Evolutionary conservation across 768 basidiomycete species (phyloP).

Genomic region (Gymnopilus junonius): DNA sequence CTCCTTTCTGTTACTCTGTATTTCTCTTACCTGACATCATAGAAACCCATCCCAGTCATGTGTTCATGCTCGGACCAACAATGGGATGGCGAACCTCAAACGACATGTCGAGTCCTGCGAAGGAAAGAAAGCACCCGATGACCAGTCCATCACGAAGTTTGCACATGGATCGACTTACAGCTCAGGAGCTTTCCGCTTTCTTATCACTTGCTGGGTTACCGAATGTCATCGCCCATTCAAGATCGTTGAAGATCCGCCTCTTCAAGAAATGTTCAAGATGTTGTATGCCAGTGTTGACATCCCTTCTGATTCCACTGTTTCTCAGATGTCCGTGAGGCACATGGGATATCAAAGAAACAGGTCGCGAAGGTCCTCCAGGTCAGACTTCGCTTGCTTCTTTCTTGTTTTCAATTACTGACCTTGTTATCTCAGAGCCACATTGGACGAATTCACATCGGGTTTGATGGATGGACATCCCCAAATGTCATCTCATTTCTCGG

Average conservation of each 20-base stretch:
- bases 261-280: neutral
- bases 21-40: neutral
- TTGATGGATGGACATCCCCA: constrained; percentile 34
- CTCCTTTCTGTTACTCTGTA: neutral
- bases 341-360: neutral
- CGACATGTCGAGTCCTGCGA: neutral
- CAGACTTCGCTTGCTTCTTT: neutral
- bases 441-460: constrained; percentile 25
- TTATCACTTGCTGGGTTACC: neutral
- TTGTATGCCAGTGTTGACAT: neutral
- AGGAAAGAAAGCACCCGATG: neutral
- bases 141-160: neutral
- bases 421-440: constrained; percentile 16
- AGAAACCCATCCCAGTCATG: neutral
- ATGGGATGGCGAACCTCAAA: neutral
- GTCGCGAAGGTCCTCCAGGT: neutral
- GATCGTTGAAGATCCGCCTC: neutral
- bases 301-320: neutral
- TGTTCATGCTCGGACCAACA: neutral
- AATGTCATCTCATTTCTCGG: constrained; percentile 29
- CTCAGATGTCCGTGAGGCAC: neutral
- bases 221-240: neutral
- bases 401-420: no score
- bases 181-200: neutral
- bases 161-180: neutral